These are phyloP conservation scores for Aureoboletus auriporus DNA, from an alignment of 768 basidiomycete genomes.

Conservation along the genomic window DNA sequence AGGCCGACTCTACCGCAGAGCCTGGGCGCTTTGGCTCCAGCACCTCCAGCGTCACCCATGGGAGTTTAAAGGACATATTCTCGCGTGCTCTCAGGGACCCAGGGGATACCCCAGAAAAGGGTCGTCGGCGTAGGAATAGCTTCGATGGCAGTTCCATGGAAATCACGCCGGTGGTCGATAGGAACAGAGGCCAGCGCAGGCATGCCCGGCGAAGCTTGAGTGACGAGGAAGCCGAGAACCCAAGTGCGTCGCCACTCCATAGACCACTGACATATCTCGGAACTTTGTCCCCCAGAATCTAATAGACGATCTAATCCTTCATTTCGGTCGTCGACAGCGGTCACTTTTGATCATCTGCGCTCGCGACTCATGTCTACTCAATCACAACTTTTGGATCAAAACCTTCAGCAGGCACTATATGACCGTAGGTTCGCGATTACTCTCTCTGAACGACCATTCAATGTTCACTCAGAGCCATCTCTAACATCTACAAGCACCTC, in stretches of 20 bases:
- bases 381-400: conserved; percentile 36
- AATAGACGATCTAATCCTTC: conserved; percentile 32
- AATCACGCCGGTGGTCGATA: conserved; percentile 42
- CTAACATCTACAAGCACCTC: conserved; percentile 13
- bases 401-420: conserved; percentile 27
- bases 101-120: conserved; percentile 60
- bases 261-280: conserved; percentile 3
- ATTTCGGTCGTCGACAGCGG: conserved; percentile 41
- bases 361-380: conserved; percentile 40
- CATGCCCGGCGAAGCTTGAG: conserved; percentile 58
- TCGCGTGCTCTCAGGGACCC: conserved; percentile 61
- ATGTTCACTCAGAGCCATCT: conserved; percentile 10
- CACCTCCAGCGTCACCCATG: conserved; percentile 47
- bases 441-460: background rate
- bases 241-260: conserved; percentile 39
- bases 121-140: conserved; percentile 49
- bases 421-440: conserved; percentile 31
- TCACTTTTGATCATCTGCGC: conserved; percentile 44
- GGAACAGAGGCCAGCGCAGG: conserved; percentile 41
- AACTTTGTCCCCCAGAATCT: conserved; percentile 17
- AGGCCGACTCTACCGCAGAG: conserved; percentile 18
- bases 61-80: conserved; percentile 63
- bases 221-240: conserved; percentile 61
- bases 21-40: conserved; percentile 20
- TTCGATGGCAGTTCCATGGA: conserved; percentile 60